Evolutionary conservation across 2,329 filamentous ascomycete genomes (phyloP), one percentile per base, ranked within the genome.

Genomic region (Didymella glomerata): DNA sequence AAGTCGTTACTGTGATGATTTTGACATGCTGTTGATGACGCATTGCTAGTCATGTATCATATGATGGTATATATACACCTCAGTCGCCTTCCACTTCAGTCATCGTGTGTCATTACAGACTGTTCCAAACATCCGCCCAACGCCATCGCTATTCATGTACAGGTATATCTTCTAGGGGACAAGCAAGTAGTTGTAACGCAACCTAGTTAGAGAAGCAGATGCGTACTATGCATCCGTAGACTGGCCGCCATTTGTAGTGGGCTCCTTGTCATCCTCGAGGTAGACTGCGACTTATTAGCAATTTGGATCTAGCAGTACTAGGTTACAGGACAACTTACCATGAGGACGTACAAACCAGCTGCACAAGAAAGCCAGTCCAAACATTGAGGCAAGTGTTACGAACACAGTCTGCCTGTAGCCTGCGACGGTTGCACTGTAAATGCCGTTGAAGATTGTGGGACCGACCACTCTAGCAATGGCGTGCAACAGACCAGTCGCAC

Each of bases 401-500:
- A 97, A 97, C 0, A 96, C 89, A 0, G 92, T 88, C 76, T 95
- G 92, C 0, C 92, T 88, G 65, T 90, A 94, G 1, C 79, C 87
- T 20, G 84, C 87, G 1, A 97, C 91, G 0, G 95, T 98, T 2
- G 84, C 81, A 14, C 90, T 90, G 74, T 96, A 99, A 10, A 98
- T 86, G 5, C 91, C 85, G 70, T 95, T 96, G 78, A 97, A 96
- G 1, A 94, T 72, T 0, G 92, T 84, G 0, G 95, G 95, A 0
- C 90, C 88, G 13, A 96, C 75, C 2, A 98, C 87, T 61, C 93
- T 84, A 3, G 91, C 86, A 34, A 97, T 78, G 1, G 92, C 90
- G 77, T 98, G 94, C 57, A 98, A 78, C 61, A 98, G 81, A 0
- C 94, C 95, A 16, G 89, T 90, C 1, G 93, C 93, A 22, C 95